phyloP scores from a whole-genome alignment of 139 green algal genomes.

The Tetraselmis striata region DNA sequence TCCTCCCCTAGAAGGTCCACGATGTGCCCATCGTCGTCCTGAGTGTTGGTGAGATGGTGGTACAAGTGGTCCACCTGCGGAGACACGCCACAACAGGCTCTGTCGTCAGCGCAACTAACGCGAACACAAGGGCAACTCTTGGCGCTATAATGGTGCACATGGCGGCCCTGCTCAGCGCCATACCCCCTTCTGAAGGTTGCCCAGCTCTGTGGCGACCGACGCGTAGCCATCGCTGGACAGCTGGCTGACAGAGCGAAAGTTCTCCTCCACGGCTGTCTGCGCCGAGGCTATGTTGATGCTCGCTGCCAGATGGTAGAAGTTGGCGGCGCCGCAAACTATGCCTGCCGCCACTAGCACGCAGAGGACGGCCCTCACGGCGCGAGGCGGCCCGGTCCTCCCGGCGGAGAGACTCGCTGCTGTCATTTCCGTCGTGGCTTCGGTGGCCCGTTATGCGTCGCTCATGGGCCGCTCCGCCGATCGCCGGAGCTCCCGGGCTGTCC shows the following conservation, averaged over 20 bases:
- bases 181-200: not conserved
- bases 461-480: no score
- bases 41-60: not conserved
- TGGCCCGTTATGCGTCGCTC: no score
- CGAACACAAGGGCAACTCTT: not conserved
- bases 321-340: no score
- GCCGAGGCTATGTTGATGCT: not conserved
- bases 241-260: not conserved
- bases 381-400: no score
- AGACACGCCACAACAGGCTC: not conserved
- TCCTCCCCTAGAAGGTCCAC: not conserved
- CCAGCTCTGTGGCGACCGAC: not conserved
- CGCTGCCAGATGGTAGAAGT: no score
- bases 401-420: no score
- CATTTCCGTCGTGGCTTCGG: no score
- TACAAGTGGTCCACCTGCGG: not conserved
- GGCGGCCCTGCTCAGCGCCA: no score
- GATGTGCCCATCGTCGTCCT: not conserved
- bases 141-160: not conserved
- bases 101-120: not conserved
- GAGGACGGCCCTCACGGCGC: no score
- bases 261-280: not conserved
- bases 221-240: not conserved
- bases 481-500: no score
- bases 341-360: no score